Evolutionary conservation across 768 basidiomycete species (phyloP), one percentile per base, ranked within the genome.

Genomic region (Tulasnella sp.): DNA sequence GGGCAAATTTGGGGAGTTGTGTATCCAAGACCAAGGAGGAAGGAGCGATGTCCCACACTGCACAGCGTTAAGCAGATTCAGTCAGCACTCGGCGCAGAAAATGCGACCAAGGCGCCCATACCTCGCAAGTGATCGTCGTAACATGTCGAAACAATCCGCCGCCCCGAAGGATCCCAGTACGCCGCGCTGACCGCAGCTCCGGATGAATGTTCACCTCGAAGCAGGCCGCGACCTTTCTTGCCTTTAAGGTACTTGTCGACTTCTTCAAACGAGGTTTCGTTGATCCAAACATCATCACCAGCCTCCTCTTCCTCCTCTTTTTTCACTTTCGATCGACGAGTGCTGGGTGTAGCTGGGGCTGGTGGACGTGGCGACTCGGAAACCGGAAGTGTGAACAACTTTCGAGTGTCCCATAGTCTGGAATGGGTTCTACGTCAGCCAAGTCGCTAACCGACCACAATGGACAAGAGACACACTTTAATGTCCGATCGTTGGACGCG

Each of bases 161-260:
- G 89, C 3, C 95, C 95, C 80, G 92, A 88, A 3, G 94, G 90
- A 85, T 96, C 94, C 95, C 95, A 96, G 83, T 93, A 95, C 0
- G 93, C 95, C 22, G 95, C 92, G 81, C 92, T 95, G 72, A 91
- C 93, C 22, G 93, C 93, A 84, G 94, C 93, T 80, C 90, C 89
- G 83, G 96, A 95, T 20, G 84, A 85, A 88, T 90, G 93, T 83
- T 92, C 91, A 3, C 88, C 92, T 6, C 93, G 91, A 41, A 94
- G 85, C 28, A 87, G 86, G 0, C 90, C 88, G 72, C 88, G 87
- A 11, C 92, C 93, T 44, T 86, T 85, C 81, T 88, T 88, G 11
- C 92, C 89, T 7, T 88, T 85, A 5, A 89, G 82, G 76, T 90
- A 92, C 31, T 89, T 72, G 41, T 41, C 20, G 2, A 82, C 82